These are phyloP conservation scores for Leucocoprinus sp. DNA, from an alignment of 768 basidiomycete species.

Conservation along the genomic window DNA sequence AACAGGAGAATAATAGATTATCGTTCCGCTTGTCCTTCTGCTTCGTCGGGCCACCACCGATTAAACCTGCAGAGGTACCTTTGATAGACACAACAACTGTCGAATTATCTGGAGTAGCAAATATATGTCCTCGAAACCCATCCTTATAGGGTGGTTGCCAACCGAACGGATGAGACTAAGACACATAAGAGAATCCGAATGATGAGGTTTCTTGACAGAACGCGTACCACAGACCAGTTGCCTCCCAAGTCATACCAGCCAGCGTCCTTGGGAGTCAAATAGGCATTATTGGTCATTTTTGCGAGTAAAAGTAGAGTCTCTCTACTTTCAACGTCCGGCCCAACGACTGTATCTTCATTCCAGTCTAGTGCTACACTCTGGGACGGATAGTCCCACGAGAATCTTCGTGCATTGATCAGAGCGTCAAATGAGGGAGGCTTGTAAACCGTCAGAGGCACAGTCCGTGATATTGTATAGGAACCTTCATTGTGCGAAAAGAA, in stretches of 20 bases:
- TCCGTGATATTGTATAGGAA: slow-evolving; percentile 25
- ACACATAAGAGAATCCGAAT: neutral
- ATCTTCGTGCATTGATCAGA: slow-evolving; percentile 14
- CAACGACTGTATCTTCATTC: slow-evolving; percentile 67
- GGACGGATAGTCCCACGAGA: slow-evolving; percentile 34
- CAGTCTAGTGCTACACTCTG: slow-evolving; percentile 47
- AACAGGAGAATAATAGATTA: slow-evolving; percentile 88
- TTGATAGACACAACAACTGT: slow-evolving; percentile 88
- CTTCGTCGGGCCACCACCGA: slow-evolving; percentile 74
- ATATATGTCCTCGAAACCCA: slow-evolving; percentile 88
- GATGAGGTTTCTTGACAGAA: neutral
- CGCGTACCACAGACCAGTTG: slow-evolving; percentile 52
- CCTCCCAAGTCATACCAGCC: slow-evolving; percentile 74
- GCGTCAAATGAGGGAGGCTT: slow-evolving; percentile 41
- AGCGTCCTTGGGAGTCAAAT: slow-evolving; percentile 50
- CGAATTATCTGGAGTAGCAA: slow-evolving; percentile 73
- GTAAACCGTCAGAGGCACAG: slow-evolving; percentile 19
- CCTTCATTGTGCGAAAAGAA: slow-evolving; percentile 11
- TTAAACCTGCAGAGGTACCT: slow-evolving; percentile 75
- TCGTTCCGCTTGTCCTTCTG: slow-evolving; percentile 93
- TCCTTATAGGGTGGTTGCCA: slow-evolving; percentile 79
- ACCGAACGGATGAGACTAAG: slow-evolving; percentile 74
- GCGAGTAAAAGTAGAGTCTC: slow-evolving; percentile 75
- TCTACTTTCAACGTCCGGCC: slow-evolving; percentile 70
- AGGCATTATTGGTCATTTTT: slow-evolving; percentile 95